Evolutionary conservation across 768 basidiomycete species (phyloP).

Genomic region (Tulasnella sp.): DNA sequence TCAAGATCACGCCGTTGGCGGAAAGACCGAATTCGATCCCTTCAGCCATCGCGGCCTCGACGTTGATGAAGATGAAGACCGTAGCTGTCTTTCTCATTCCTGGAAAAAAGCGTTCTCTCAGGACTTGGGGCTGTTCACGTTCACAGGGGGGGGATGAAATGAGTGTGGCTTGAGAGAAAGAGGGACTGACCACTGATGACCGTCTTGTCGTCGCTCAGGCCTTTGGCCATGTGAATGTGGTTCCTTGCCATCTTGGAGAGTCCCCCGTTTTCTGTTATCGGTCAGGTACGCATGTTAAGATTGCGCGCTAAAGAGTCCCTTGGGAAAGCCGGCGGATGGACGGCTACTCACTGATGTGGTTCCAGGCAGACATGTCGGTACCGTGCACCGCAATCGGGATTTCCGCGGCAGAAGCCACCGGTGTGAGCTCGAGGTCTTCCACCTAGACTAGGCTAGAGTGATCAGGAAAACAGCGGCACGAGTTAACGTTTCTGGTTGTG

Average conservation of each 20-base stretch:
- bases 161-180: not conserved
- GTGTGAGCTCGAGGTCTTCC: conserved; percentile 54
- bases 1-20: conserved; percentile 80
- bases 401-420: conserved; percentile 44
- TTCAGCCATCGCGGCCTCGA: conserved; percentile 49
- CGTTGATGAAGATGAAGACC: conserved; percentile 71
- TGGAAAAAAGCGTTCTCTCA: conserved; percentile 22
- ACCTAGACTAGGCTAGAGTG: conserved; percentile 32
- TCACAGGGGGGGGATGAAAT: not conserved
- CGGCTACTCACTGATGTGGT: conserved; percentile 43
- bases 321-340: not conserved
- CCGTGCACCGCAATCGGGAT: conserved; percentile 81
- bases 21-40: conserved; percentile 71
- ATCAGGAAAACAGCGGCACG: not conserved
- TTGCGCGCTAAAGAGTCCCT: not conserved
- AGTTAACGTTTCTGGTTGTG: not conserved
- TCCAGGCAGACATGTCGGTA: conserved; percentile 59
- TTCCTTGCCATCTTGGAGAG: conserved; percentile 79
- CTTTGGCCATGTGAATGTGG: conserved; percentile 88
- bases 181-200: conserved; percentile 59
- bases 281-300: not conserved
- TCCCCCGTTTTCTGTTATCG: conserved; percentile 47
- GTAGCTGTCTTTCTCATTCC: conserved; percentile 74
- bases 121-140: not conserved
- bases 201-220: conserved; percentile 43